phyloP scores from a whole-genome alignment of 345 rosid genomes.

The Kandelia obovata region DNA sequence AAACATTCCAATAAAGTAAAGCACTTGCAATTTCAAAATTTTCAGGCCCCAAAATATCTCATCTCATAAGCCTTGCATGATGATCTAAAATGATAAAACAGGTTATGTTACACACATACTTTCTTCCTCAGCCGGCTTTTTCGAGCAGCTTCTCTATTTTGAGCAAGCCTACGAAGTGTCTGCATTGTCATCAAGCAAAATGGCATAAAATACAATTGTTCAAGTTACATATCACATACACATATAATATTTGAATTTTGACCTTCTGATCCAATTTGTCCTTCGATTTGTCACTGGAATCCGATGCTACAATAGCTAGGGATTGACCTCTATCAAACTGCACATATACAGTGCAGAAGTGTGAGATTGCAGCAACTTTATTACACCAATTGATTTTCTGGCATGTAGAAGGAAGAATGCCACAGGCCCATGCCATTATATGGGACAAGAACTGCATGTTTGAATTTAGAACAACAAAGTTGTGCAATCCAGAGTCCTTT shows the following conservation, averaged over 20 bases:
- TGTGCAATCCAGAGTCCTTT: conserved; percentile 6
- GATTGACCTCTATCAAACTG: conserved; percentile 68
- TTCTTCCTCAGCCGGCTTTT: conserved; percentile 95
- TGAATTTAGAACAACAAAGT: background rate
- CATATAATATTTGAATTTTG: conserved; percentile 19
- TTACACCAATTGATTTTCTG: conserved; percentile 1
- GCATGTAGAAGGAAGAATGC: conserved; percentile 4
- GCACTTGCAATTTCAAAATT: too few species aligned
- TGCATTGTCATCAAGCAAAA: conserved; percentile 37
- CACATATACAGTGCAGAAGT: conserved; percentile 17
- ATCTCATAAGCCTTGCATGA: too few species aligned
- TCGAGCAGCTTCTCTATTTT: conserved; percentile 97
- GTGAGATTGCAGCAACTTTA: conserved; percentile 17
- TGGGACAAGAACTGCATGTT: conserved; percentile 9
- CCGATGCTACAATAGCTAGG: conserved; percentile 52
- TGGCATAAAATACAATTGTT: conserved; percentile 12
- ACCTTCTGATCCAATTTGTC: conserved; percentile 96
- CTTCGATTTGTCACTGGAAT: conserved; percentile 93
- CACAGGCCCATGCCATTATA: background rate
- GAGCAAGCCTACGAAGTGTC: conserved; percentile 97
- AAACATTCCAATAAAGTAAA: too few species aligned
- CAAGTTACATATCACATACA: conserved; percentile 7
- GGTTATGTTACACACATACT: conserved; percentile 31
- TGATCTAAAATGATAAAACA: too few species aligned
- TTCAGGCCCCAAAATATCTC: too few species aligned